Percentiles rank a stretch among this genome's conserved stretches.
phyloP scores from a whole-genome alignment of 495 filamentous ascomycete genomes.

The Choiromyces venosus region DNA sequence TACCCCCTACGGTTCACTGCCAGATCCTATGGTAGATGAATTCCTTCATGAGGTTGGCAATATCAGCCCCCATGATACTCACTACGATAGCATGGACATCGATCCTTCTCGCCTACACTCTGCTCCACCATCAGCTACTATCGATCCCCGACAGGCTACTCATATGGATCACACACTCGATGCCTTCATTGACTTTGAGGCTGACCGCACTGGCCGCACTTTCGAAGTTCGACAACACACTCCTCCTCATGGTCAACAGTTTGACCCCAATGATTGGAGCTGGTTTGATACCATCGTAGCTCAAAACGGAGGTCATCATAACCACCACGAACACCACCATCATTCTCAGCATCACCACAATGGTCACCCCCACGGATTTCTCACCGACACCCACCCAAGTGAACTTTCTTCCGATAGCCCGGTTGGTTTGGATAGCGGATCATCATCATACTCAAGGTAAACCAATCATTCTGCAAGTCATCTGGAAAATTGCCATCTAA shows the following conservation, averaged over 20 bases:
- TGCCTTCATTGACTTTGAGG: constrained; percentile 34
- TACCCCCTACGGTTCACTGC: constrained; percentile 20
- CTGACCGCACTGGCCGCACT: constrained; percentile 24
- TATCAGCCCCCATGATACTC: constrained; percentile 20
- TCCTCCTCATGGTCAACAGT: constrained; percentile 20
- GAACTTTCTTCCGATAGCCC: constrained; percentile 28
- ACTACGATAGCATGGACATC: constrained; percentile 27
- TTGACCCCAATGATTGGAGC: constrained; percentile 30
- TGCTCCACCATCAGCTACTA: constrained; percentile 2
- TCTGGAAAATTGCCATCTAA: not conserved
- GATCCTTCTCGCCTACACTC: constrained; percentile 24
- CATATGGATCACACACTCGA: constrained; percentile 26
- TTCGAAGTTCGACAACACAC: constrained; percentile 22
- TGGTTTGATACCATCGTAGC: constrained; percentile 33
- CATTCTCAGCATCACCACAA: not conserved
- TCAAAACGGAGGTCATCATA: constrained; percentile 10
- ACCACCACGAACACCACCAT: constrained; percentile 14
- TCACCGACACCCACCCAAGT: constrained; percentile 20
- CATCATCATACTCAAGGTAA: constrained; percentile 35
- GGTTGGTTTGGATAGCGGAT: constrained; percentile 20
- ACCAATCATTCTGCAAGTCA: not conserved
- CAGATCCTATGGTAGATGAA: constrained; percentile 32
- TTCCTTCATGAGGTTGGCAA: constrained; percentile 24
- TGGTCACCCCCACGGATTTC: constrained; percentile 13
- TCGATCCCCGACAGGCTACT: constrained; percentile 16